Percentiles rank a stretch among this genome's conserved stretches.
These are phyloP conservation scores for Stygiomarasmius scandens DNA, from an alignment of 1,284 basidiomycete genomes.

Conservation along the genomic window DNA sequence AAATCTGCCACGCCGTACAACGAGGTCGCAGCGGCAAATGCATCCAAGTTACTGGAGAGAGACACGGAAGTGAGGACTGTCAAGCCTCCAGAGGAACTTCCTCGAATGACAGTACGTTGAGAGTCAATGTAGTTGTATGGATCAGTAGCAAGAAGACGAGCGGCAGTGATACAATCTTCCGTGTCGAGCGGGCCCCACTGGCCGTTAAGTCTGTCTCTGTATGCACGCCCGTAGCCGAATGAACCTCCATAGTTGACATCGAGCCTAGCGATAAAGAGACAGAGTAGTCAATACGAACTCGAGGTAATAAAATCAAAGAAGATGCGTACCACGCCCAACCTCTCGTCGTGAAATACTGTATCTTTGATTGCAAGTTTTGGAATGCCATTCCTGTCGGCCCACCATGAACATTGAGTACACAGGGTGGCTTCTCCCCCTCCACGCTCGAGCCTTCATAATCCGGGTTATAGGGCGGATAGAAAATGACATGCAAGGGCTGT, in stretches of 20 bases:
- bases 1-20: constrained; percentile 62
- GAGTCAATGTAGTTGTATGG: constrained; percentile 53
- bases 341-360: constrained; percentile 68
- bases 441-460: constrained; percentile 49
- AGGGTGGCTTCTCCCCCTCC: constrained; percentile 61
- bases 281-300: too few relatives aligned
- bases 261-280: constrained; percentile 53
- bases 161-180: constrained; percentile 59
- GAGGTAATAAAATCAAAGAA: neutral
- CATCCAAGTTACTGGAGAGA: constrained; percentile 3
- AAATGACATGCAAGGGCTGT: constrained; percentile 56
- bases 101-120: constrained; percentile 60
- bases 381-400: constrained; percentile 17
- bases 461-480: constrained; percentile 65
- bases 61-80: constrained; percentile 51
- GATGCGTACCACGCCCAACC: constrained; percentile 64
- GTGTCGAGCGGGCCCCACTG: constrained; percentile 75
- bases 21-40: constrained; percentile 53
- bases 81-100: constrained; percentile 64
- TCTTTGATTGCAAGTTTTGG: constrained; percentile 52
- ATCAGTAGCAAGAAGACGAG: constrained; percentile 44
- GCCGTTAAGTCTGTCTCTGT: constrained; percentile 55
- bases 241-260: constrained; percentile 75
- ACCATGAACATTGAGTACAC: constrained; percentile 64
- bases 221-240: constrained; percentile 61